Conservation (phyloP, 2,329 filamentous ascomycete species). For the Calonectria multiphialidica region DNA sequence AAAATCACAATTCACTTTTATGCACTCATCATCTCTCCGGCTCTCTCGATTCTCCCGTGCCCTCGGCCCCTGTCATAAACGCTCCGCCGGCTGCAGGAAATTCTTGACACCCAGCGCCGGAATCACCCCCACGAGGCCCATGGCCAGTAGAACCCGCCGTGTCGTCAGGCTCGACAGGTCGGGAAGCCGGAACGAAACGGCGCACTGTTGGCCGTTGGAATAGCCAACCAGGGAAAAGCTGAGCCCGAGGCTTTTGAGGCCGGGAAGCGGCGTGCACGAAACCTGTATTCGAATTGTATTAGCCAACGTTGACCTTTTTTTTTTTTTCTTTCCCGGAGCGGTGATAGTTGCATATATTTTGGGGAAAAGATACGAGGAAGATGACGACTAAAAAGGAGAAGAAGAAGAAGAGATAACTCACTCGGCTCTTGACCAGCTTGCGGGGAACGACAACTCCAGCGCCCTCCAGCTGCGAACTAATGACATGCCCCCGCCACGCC, state of each 20-base stretch:
- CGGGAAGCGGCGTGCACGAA: slow-evolving; percentile 33
- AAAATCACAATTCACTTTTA: slow-evolving; percentile 37
- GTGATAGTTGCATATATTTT: not conserved
- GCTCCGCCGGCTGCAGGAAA: slow-evolving; percentile 30
- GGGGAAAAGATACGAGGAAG: not conserved
- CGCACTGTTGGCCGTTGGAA: slow-evolving; percentile 29
- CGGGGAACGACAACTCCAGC: slow-evolving; percentile 19
- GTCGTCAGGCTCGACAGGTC: slow-evolving; percentile 44
- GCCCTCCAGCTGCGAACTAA: slow-evolving; percentile 43
- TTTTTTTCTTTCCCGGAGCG: slow-evolving; percentile 5
- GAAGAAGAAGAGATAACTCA: slow-evolving; percentile 26
- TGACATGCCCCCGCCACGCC: slow-evolving; percentile 53
- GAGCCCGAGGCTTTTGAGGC: slow-evolving; percentile 33
- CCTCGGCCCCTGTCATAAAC: slow-evolving; percentile 38
- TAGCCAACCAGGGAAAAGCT: slow-evolving; percentile 34
- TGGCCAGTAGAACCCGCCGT: slow-evolving; percentile 44
- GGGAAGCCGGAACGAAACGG: slow-evolving; percentile 37
- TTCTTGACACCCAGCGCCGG: slow-evolving; percentile 38
- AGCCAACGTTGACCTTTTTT: not conserved
- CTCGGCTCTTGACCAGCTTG: slow-evolving; percentile 25
- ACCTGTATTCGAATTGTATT: slow-evolving; percentile 21
- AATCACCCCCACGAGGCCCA: slow-evolving; percentile 47
- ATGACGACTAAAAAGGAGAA: not conserved
- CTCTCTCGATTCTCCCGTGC: not conserved
- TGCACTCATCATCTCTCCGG: slow-evolving; percentile 21